Base-by-base conservation (phyloP, 1,284 basidiomycete genomes). In the Inonotus hispidus region DNA sequence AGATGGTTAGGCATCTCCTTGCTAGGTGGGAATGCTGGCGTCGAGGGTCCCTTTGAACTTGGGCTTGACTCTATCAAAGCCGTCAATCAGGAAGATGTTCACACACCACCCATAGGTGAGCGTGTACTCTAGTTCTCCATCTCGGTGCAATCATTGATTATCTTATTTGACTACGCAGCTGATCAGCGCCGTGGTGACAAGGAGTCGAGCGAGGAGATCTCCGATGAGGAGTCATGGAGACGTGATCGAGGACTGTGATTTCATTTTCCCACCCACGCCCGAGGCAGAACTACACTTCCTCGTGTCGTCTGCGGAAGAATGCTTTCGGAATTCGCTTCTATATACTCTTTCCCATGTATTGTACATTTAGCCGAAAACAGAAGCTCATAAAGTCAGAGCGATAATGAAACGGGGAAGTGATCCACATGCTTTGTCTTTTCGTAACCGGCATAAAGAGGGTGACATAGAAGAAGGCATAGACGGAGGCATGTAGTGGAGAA, bases 1-100 rank as follows among this genome's bases (percentile, higher is more conserved):
- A 80, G 88, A 57, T 92, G 88, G 14, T 77, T 96, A 14, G 94
- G 94, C 2, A 87, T 96, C 37, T 92, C 91, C 1, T 73, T 94
- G 14, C 75, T 94, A 6, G 92, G 92, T 16, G 90, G 89, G 2
- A 90, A 90, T 59, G 87, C 85, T 58, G 82, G 84, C 11, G 76
- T 84, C 2, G 78, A 82, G 45, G 90, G 90, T 0, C 72, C 74
- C n/a, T 92, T 88, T 67, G 90, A 92, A 65, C 78, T 92, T 0
- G 87, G 86, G 1, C 79, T 92, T 56, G 87, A 92, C 65, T 84
- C 82, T 1, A 86, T 92, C 63, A 78, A 82, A 54, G 81, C 82
- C 6, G 79, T 83, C 25, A 83, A 84, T 59, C 75, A 82, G 56
- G 79, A 81, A 62, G 81, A 84, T 60, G 73, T 80, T 25, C 55